These are phyloP conservation scores for Elymus sibiricus DNA, from an alignment of 176 grass and related monocot genomes.

Conservation along the genomic window DNA sequence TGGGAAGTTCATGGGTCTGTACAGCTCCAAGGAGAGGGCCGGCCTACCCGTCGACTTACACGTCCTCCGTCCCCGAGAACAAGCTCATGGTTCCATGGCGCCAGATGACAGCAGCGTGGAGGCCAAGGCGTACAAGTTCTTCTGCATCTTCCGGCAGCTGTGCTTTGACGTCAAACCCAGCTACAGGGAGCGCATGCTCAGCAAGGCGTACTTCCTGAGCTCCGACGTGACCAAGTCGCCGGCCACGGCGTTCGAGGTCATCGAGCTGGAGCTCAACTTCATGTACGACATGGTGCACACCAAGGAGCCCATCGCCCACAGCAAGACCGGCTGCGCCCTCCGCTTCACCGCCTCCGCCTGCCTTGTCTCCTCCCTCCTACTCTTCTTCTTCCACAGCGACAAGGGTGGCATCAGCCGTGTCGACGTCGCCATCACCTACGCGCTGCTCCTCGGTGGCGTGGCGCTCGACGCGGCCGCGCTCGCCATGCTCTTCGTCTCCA, in stretches of 20 bases:
- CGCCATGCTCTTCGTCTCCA: too few species aligned
- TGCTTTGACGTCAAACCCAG: too few species aligned
- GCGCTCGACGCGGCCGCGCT: neutral
- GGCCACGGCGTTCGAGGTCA: neutral
- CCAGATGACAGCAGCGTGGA: too few species aligned
- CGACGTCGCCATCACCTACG: too few species aligned
- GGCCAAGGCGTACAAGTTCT: constrained; percentile 10
- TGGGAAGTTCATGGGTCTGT: constrained; percentile 35
- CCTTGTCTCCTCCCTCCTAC: neutral
- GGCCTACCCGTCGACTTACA: neutral
- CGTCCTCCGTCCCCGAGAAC: neutral
- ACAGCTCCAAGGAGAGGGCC: constrained; percentile 10
- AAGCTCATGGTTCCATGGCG: too few species aligned
- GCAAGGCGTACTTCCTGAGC: neutral
- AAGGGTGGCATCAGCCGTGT: constrained; percentile 14
- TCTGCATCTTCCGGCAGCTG: constrained; percentile 3
- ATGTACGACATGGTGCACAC: constrained; percentile 63
- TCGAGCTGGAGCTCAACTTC: too few species aligned
- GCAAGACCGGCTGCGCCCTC: neutral
- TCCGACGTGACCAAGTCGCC: accelerated
- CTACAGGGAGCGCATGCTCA: neutral
- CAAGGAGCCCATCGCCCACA: constrained; percentile 21
- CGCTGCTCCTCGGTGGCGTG: too few species aligned
- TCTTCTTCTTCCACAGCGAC: constrained; percentile 14
- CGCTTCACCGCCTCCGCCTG: constrained; percentile 1